These are phyloP conservation scores for Aspergillus ochraceus DNA, from an alignment of 2,329 filamentous ascomycete species.

Conservation along the genomic window DNA sequence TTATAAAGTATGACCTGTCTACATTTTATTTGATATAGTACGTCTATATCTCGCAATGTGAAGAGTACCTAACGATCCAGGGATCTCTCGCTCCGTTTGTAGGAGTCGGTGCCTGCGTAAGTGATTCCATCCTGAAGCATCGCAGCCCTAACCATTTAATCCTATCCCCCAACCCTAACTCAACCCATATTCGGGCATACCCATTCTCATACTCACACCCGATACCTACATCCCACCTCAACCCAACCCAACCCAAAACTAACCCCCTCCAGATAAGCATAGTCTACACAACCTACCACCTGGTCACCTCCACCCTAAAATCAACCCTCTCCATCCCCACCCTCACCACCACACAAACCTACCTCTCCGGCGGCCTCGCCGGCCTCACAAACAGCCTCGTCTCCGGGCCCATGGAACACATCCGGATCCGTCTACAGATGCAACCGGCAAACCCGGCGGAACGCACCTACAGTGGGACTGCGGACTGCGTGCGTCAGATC, in stretches of 20 bases:
- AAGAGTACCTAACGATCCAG: constrained; percentile 40
- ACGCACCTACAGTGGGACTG: constrained; percentile 75
- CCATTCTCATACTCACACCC: background rate
- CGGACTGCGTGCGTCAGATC: constrained; percentile 83
- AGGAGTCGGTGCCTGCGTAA: constrained; percentile 88
- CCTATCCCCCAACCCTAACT: no score
- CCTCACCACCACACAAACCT: constrained; percentile 80
- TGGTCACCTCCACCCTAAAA: constrained; percentile 79
- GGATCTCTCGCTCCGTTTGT: constrained; percentile 88
- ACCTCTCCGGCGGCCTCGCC: constrained; percentile 81
- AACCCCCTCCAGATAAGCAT: constrained; percentile 60
- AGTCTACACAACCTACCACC: constrained; percentile 92
- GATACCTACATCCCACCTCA: background rate
- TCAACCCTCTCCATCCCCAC: constrained; percentile 56
- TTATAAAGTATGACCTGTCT: constrained; percentile 61
- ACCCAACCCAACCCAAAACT: background rate
- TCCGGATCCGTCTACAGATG: constrained; percentile 85
- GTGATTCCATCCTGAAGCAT: background rate
- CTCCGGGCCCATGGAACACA: constrained; percentile 88
- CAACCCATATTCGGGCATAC: background rate
- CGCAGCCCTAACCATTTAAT: no score
- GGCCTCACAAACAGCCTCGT: constrained; percentile 82
- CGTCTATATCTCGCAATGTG: no score
- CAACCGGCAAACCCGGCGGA: constrained; percentile 73
- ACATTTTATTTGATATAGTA: no score